These are phyloP conservation scores for Aspergillus steynii DNA, from an alignment of 495 filamentous ascomycete genomes.

Conservation along the genomic window DNA sequence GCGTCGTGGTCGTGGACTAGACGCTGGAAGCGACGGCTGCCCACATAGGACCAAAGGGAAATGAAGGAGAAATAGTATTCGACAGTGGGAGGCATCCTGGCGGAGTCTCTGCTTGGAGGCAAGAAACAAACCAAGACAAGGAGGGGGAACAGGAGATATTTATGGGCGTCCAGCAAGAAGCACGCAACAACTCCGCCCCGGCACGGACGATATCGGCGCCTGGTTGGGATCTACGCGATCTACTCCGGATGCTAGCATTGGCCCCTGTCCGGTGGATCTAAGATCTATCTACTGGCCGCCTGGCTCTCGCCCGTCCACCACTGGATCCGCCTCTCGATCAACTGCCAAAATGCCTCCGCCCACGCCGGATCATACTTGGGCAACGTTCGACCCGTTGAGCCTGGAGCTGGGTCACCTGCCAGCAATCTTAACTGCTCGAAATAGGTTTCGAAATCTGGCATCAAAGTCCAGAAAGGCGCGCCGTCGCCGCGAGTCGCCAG, in stretches of 20 bases:
- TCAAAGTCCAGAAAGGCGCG: constrained; percentile 34
- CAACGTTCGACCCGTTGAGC: not conserved
- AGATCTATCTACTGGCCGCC: not conserved
- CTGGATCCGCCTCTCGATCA: not conserved
- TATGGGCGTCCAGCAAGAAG: not conserved
- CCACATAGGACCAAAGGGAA: not conserved
- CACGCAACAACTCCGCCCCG: not conserved
- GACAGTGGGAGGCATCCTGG: not conserved
- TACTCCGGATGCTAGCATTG: not conserved
- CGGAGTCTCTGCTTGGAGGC: not conserved
- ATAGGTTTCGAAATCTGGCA: constrained; percentile 48
- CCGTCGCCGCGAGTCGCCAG: constrained; percentile 39
- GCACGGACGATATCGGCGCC: not conserved
- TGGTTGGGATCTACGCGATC: not conserved
- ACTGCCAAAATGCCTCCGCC: not conserved
- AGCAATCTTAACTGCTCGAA: constrained; percentile 29
- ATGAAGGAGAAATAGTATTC: not conserved
- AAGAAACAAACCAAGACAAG: not conserved
- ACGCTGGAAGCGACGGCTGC: not conserved
- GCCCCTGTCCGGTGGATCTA: no score
- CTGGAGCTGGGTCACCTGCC: constrained; percentile 1
- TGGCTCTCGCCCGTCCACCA: constrained; percentile 1
- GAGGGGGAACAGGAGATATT: not conserved
- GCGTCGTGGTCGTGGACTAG: not conserved
- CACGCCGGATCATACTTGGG: constrained; percentile 7